phyloP scores from a whole-genome alignment of 2,329 filamentous ascomycete genomes.

The Cladobotryum mycophilum region DNA sequence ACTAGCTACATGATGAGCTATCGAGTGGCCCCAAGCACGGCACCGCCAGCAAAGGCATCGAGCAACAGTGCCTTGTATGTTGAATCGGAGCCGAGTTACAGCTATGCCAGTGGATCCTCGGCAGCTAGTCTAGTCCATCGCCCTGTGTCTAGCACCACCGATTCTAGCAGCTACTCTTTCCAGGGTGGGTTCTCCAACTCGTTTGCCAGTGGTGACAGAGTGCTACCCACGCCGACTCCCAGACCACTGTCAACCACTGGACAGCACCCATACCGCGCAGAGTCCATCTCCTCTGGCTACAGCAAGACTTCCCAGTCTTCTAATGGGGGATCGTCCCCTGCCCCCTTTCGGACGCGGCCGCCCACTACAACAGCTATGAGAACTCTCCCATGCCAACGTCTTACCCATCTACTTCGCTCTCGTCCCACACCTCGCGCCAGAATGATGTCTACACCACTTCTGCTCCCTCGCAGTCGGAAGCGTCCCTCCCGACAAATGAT shows the following conservation, averaged over 20 bases:
- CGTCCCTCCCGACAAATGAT: conserved; percentile 14
- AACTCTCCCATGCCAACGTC: conserved; percentile 7
- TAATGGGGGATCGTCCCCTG: conserved; percentile 7
- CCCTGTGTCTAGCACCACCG: conserved; percentile 7
- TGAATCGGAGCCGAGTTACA: conserved; percentile 22
- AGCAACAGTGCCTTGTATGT: conserved; percentile 17
- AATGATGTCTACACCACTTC: conserved; percentile 15
- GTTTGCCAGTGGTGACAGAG: conserved; percentile 15
- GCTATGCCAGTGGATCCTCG: conserved; percentile 16
- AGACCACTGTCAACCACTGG: conserved; percentile 16
- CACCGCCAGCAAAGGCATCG: conserved; percentile 12
- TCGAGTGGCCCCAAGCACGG: conserved; percentile 17
- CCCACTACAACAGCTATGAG: conserved; percentile 12
- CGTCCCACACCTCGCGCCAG: neutral
- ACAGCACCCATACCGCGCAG: conserved; percentile 20
- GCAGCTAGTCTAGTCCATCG: conserved; percentile 15
- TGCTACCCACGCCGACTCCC: conserved; percentile 16
- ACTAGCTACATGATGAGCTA: conserved; percentile 21
- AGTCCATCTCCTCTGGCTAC: conserved; percentile 20
- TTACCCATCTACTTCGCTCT: conserved; percentile 3
- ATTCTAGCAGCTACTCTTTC: conserved; percentile 16
- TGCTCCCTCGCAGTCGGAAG: conserved; percentile 1
- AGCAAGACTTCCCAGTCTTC: conserved; percentile 11
- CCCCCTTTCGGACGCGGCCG: conserved; percentile 8
- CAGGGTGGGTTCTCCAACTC: conserved; percentile 14